Base-by-base conservation (phyloP, 352 stramenopile genomes). In the Globisporangium paddicum region DNA sequence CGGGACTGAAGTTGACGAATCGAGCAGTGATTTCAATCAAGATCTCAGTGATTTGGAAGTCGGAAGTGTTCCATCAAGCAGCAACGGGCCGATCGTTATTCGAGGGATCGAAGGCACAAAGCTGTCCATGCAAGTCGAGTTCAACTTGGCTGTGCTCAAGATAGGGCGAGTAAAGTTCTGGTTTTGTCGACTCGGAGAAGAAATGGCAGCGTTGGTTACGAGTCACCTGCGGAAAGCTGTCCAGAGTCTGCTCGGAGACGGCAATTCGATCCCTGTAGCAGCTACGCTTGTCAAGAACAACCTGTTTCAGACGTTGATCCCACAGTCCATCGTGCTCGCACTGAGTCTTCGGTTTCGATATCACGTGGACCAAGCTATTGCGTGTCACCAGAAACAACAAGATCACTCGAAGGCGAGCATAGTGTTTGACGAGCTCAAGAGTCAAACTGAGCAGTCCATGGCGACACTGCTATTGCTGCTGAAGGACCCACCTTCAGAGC, bases 121-220 rank as follows among this genome's bases (percentile, higher is more conserved):
- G 8, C 10, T 44, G 28, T 7, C n/a, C 1, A 28, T 63, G 38
- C 46, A 41, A n/a, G n/a, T 32, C 10, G 37, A 49, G 41, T 76
- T 79, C 23, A 64, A 58, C 14, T 37, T 60, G 25, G 60, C 77
- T 2, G 77, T 88, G n/a, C 64, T 84, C 14, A 90, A 88, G 68
- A 85, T 90, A 18, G 80, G 80, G 1, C 67, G 80, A 9, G 34
- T 87, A 10, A 75, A 79, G 30, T 90, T 90, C 55, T 90, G 80
- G 80, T 68, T 90, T 28, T 69, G 68, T 2, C 68, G 80, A 2
- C 58, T 90, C 0, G 76, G 88, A 46, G 80, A 90, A 50, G 80
- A 90, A 41, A 74, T 88, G 58, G 26, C 46, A 6, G 62, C 58
- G n/a, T 64, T 86, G 50, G 75, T 87, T 2, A 44, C 46, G 25